Conservation (phyloP, 805 yeast genomes). For the Cyberlindnera maritima region DNA sequence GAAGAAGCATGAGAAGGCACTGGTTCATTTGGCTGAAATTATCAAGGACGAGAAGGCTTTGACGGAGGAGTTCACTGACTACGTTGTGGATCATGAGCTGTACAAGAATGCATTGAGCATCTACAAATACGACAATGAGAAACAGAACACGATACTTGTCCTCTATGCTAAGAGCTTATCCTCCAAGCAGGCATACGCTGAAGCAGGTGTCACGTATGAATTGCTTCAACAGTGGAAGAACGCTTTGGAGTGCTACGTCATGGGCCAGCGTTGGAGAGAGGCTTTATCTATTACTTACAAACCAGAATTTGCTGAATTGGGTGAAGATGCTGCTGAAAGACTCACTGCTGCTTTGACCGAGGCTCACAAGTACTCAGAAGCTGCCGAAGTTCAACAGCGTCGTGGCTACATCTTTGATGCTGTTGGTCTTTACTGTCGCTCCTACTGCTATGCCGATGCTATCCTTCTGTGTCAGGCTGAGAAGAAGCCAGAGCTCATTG, state of each 20-base stretch:
- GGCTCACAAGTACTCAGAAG: conserved; percentile 71
- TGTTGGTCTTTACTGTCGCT: conserved; percentile 66
- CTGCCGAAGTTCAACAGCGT: conserved; percentile 75
- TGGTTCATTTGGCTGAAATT: conserved; percentile 57
- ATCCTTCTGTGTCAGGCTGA: conserved; percentile 57
- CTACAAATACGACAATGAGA: conserved; percentile 53
- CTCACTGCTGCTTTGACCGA: conserved; percentile 60
- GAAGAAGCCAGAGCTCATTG: conserved; percentile 43
- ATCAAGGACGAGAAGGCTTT: conserved; percentile 32
- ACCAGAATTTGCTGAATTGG: conserved; percentile 37
- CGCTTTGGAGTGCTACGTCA: conserved; percentile 69
- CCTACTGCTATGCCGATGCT: conserved; percentile 73
- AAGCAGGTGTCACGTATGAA: conserved; percentile 80
- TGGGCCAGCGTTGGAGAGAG: conserved; percentile 80
- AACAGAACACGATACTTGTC: conserved; percentile 52
- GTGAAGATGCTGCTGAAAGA: conserved; percentile 50
- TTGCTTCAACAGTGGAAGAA: conserved; percentile 49
- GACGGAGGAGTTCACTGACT: conserved; percentile 61
- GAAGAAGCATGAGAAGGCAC: conserved; percentile 64
- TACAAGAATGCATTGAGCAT: conserved; percentile 66
- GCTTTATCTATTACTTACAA: conserved; percentile 62
- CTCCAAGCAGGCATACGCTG: conserved; percentile 55
- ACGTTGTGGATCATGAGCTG: conserved; percentile 65
- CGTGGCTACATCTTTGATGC: conserved; percentile 62
- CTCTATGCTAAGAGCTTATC: conserved; percentile 63